Conservation (phyloP, 1,139 yeast genomes). For the Fermentozyma sake region DNA sequence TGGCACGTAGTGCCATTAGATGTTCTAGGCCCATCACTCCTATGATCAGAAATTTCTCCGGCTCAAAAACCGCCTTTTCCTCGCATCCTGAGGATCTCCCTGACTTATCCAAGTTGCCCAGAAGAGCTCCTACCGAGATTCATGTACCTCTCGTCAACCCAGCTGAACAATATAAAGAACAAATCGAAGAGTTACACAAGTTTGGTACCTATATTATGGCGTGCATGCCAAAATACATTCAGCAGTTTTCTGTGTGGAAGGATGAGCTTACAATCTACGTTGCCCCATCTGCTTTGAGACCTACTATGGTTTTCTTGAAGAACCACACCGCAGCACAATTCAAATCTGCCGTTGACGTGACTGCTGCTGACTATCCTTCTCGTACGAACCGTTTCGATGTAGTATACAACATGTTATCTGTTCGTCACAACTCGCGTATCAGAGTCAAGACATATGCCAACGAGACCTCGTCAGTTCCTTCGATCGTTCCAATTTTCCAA, state of each 20-base stretch:
- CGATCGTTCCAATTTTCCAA: slow-evolving; percentile 62
- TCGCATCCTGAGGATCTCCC: slow-evolving; percentile 27
- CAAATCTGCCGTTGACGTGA: slow-evolving; percentile 74
- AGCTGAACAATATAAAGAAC: slow-evolving; percentile 68
- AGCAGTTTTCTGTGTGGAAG: slow-evolving; percentile 86
- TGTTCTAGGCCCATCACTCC: too few species aligned
- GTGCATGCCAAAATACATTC: slow-evolving; percentile 76
- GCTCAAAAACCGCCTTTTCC: too few species aligned
- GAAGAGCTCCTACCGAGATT: slow-evolving; percentile 31
- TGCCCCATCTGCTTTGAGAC: slow-evolving; percentile 72
- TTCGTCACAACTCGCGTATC: slow-evolving; percentile 81
- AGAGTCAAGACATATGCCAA: slow-evolving; percentile 87
- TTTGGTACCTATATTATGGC: slow-evolving; percentile 79
- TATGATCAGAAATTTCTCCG: too few species aligned
- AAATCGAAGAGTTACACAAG: slow-evolving; percentile 71
- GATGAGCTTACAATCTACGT: slow-evolving; percentile 77
- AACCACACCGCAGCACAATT: slow-evolving; percentile 81
- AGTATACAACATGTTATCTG: slow-evolving; percentile 76
- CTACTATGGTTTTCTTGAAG: slow-evolving; percentile 64
- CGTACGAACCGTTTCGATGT: slow-evolving; percentile 84
- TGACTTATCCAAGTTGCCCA: slow-evolving; percentile 36
- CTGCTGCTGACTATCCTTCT: slow-evolving; percentile 85
- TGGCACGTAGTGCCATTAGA: too few species aligned
- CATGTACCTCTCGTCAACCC: slow-evolving; percentile 70
- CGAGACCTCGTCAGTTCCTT: slow-evolving; percentile 79